phyloP scores from a whole-genome alignment of 148 eudicot genomes.

The Spergularia bocconei region DNA sequence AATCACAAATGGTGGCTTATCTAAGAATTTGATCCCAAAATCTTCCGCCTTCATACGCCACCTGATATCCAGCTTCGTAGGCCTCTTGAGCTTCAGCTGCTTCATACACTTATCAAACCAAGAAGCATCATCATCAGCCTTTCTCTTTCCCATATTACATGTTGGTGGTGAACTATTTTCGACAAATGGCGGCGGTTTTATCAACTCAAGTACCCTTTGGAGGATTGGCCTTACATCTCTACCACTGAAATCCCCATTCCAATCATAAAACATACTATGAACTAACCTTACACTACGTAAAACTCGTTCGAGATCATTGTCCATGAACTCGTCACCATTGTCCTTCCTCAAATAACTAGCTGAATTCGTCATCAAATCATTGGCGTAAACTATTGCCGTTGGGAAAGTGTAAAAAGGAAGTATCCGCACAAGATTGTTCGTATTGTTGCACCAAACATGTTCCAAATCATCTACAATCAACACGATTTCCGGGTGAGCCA shows the following conservation, averaged over 20 bases:
- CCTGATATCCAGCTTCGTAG: too few relatives aligned
- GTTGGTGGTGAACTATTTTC: background rate
- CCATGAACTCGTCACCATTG: background rate
- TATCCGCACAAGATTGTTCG: background rate
- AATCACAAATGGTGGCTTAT: too few relatives aligned
- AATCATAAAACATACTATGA: background rate
- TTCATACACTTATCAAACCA: too few relatives aligned
- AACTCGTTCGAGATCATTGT: slow-evolving; percentile 13
- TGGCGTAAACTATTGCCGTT: too few relatives aligned
- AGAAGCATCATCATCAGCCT: background rate
- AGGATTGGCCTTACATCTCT: slow-evolving; percentile 16
- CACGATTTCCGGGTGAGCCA: background rate
- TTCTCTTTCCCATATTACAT: background rate
- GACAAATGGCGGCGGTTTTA: background rate
- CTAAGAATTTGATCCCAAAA: too few relatives aligned
- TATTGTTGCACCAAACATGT: background rate
- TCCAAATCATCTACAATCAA: background rate
- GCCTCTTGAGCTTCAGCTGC: too few relatives aligned
- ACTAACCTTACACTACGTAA: background rate
- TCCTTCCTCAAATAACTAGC: too few relatives aligned
- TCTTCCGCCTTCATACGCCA: too few relatives aligned
- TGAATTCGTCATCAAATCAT: too few relatives aligned
- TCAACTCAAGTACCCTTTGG: background rate
- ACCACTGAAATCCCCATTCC: background rate
- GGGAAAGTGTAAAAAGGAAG: background rate